Evolutionary conservation across 352 stramenopile species (phyloP).

Genomic region (Phytophthora pistaciae): DNA sequence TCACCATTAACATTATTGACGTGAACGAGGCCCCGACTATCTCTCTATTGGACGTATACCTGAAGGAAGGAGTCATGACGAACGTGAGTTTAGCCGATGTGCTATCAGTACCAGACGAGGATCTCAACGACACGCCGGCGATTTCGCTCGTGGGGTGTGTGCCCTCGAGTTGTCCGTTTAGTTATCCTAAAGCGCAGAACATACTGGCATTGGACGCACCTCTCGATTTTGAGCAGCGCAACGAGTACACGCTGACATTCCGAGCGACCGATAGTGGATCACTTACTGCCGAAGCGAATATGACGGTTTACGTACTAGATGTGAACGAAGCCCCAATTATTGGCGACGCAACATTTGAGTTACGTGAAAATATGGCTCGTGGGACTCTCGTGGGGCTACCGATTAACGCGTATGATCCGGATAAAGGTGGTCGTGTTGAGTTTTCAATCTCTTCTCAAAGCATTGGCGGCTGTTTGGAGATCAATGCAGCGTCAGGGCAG

Average conservation of each 20-base stretch:
- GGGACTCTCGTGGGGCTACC: conserved; percentile 26
- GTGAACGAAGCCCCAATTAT: conserved; percentile 62
- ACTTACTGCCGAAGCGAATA: conserved; percentile 29
- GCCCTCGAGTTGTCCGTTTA: conserved; percentile 19
- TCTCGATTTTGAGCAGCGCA: conserved; percentile 36
- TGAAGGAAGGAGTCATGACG: conserved; percentile 14
- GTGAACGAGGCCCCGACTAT: conserved; percentile 33
- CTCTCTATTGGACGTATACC: conserved; percentile 12
- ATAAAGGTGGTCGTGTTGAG: conserved; percentile 18
- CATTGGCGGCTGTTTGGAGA: conserved; percentile 44
- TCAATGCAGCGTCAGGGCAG: conserved; percentile 47
- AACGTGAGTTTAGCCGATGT: conserved; percentile 17
- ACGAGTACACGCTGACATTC: conserved; percentile 30
- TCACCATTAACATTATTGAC: conserved; percentile 25
- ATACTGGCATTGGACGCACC: neutral
- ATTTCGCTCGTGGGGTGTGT: conserved; percentile 19
- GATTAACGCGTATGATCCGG: conserved; percentile 28
- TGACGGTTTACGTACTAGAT: conserved; percentile 53
- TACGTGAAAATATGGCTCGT: conserved; percentile 46
- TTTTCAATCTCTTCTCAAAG: conserved; percentile 48
- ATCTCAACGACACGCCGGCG: conserved; percentile 9
- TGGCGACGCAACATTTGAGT: conserved; percentile 17
- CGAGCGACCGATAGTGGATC: conserved; percentile 39
- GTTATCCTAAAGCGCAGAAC: conserved; percentile 1
- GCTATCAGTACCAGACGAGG: conserved; percentile 22